A percentile compares a stretch with the other conserved stretches of the same genome.
Conservation (phyloP, 2,329 filamentous ascomycete genomes). For the Trichoderma sp. region DNA sequence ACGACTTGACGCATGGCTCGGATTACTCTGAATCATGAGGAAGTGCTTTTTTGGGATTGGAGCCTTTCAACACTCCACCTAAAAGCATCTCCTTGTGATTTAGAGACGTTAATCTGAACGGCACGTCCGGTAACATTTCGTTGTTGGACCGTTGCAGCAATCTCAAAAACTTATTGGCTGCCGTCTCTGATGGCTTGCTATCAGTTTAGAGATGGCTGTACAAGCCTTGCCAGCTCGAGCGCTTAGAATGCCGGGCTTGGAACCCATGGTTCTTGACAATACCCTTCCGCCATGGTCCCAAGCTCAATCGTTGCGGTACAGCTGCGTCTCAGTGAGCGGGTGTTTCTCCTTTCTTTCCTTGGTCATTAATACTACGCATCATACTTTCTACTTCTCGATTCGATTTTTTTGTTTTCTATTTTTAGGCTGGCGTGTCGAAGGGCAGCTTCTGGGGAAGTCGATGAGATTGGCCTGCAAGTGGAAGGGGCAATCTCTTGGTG, state of each 20-base stretch:
- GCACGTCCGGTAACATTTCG: constrained; percentile 41
- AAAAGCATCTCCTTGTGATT: constrained; percentile 23
- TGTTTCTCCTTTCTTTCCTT: constrained; percentile 36
- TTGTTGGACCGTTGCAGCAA: constrained; percentile 25
- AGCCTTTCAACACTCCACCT: not conserved
- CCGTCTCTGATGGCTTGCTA: constrained; percentile 1
- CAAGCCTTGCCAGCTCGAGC: constrained; percentile 19
- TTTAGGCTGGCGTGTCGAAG: constrained; percentile 32
- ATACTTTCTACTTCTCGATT: constrained; percentile 23
- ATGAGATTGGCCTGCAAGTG: not conserved
- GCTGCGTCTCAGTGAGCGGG: constrained; percentile 35
- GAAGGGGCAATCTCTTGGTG: not conserved
- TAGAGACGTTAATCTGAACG: constrained; percentile 38
- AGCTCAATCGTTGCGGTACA: constrained; percentile 42
- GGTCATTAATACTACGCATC: constrained; percentile 28
- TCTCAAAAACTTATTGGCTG: constrained; percentile 23
- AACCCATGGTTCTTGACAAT: not conserved
- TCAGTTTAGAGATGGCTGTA: constrained; percentile 2
- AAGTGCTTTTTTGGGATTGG: constrained; percentile 1
- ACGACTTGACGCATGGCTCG: constrained; percentile 44
- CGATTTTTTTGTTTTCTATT: constrained; percentile 28
- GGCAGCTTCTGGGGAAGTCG: constrained; percentile 40
- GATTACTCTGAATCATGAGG: constrained; percentile 32
- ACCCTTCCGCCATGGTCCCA: constrained; percentile 1
- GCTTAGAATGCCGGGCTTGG: constrained; percentile 18